Evolutionary conservation across 805 yeast genomes (phyloP).

Genomic region (Lipomyces lipofer): DNA sequence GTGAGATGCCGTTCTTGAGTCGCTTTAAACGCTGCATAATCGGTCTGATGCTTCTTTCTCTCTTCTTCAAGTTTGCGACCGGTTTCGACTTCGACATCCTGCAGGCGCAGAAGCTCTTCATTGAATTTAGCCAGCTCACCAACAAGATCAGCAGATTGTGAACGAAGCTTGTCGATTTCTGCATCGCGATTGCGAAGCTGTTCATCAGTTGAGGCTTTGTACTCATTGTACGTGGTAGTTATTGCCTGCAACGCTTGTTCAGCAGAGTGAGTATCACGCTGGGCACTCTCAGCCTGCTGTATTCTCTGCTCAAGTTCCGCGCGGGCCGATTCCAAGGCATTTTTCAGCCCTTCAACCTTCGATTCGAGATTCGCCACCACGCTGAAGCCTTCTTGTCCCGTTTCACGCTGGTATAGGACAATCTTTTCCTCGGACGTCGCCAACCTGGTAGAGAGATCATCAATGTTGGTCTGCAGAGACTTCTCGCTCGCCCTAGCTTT

Average conservation of each 20-base stretch:
- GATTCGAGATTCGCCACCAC: conserved; percentile 36
- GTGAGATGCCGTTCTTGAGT: conserved; percentile 38
- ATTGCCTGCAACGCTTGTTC: conserved; percentile 63
- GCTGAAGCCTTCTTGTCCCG: conserved; percentile 33
- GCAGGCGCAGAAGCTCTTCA: conserved; percentile 33
- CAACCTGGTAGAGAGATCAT: conserved; percentile 39
- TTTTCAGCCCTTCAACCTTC: conserved; percentile 39
- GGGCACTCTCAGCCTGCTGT: conserved; percentile 57
- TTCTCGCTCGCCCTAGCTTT: conserved; percentile 47
- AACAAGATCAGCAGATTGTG: conserved; percentile 32
- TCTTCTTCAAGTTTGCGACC: conserved; percentile 34
- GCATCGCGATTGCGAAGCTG: conserved; percentile 8
- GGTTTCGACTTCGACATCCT: conserved; percentile 27
- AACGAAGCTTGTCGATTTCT: conserved; percentile 17
- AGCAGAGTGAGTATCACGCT: conserved; percentile 61
- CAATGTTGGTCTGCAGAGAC: conserved; percentile 44
- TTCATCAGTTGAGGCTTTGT: conserved; percentile 37
- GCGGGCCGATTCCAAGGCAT: conserved; percentile 50
- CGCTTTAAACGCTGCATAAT: conserved; percentile 35
- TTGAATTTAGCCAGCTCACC: conserved; percentile 32
- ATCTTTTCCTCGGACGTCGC: conserved; percentile 35
- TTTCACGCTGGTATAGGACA: conserved; percentile 36
- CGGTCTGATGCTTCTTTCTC: conserved; percentile 28
- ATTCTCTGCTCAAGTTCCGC: conserved; percentile 59
- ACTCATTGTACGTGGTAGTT: conserved; percentile 54